Conservation (phyloP, 169 alveolate species). For the Miamiensis avidus region DNA sequence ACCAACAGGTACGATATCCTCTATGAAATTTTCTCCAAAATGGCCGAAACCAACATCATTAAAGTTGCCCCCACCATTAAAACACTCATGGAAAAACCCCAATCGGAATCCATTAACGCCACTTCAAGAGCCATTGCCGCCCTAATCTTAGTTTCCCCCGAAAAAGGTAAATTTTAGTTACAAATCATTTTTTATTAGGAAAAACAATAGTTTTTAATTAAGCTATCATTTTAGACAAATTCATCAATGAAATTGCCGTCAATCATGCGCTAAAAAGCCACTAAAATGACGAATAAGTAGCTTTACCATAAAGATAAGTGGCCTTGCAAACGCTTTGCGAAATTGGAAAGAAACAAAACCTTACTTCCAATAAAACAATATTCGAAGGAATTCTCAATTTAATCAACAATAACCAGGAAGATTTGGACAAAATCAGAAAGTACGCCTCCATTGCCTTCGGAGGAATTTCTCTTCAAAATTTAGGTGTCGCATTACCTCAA, state of each 20-base stretch:
- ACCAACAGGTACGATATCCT: not conserved
- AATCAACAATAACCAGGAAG: slow-evolving; percentile 35
- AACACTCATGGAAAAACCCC: not conserved
- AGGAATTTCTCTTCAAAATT: slow-evolving; percentile 62
- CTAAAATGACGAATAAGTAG: slow-evolving; percentile 7
- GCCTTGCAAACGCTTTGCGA: slow-evolving; percentile 60
- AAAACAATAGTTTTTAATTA: too few species aligned
- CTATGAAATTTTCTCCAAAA: slow-evolving; percentile 1
- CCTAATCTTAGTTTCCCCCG: not conserved
- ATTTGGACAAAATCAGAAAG: slow-evolving; percentile 52
- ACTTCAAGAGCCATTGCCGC: slow-evolving; percentile 10
- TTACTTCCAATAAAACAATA: slow-evolving; percentile 20
- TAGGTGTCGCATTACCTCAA: slow-evolving; percentile 48
- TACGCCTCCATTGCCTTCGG: slow-evolving; percentile 76
- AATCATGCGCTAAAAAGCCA: not conserved
- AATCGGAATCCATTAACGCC: not conserved
- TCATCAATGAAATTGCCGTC: not conserved
- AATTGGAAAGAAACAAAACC: slow-evolving; percentile 56
- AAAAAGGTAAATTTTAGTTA: not conserved
- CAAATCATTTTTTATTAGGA: too few species aligned
- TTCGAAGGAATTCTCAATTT: slow-evolving; percentile 36
- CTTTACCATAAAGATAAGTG: slow-evolving; percentile 5
- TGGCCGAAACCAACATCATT: not conserved
- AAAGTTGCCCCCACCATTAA: not conserved
- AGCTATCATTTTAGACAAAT: not conserved